Conservation (phyloP, 2,329 filamentous ascomycete genomes). For the Periconia digitata region DNA sequence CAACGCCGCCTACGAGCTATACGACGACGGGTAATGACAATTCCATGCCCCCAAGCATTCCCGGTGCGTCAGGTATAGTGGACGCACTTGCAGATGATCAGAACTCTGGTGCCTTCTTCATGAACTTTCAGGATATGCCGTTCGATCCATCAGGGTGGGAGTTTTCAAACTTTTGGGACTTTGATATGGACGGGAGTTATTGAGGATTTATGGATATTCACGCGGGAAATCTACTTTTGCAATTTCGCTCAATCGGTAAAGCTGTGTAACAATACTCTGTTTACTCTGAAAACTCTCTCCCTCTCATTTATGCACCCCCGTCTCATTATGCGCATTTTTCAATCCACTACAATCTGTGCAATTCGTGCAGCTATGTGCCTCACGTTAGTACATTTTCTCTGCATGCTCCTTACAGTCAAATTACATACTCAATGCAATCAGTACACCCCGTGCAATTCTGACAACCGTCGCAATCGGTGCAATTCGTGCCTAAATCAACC, state of each 20-base stretch:
- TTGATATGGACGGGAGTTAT: slow-evolving; percentile 35
- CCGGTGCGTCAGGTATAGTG: slow-evolving; percentile 11
- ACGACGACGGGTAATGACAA: slow-evolving; percentile 1
- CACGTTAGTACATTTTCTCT: neutral
- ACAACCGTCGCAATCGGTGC: neutral
- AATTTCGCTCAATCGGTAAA: no score
- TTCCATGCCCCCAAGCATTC: slow-evolving; percentile 6
- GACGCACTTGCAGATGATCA: slow-evolving; percentile 1
- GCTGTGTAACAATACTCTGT: no score
- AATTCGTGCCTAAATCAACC: neutral
- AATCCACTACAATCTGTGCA: slow-evolving; percentile 1
- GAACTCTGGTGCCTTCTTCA: slow-evolving; percentile 17
- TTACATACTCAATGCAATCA: slow-evolving; percentile 1
- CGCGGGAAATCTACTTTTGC: neutral
- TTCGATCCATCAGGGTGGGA: slow-evolving; percentile 33
- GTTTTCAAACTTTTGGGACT: slow-evolving; percentile 40
- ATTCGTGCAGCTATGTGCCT: neutral
- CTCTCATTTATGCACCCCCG: neutral
- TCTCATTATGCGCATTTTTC: slow-evolving; percentile 2
- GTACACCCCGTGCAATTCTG: neutral
- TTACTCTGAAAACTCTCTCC: neutral
- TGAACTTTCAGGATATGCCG: slow-evolving; percentile 30
- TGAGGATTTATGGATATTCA: slow-evolving; percentile 6
- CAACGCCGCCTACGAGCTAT: slow-evolving; percentile 5
- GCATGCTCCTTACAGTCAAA: neutral